These are phyloP conservation scores for Colletotrichum horii DNA, from an alignment of 2,329 filamentous ascomycete species.

Conservation along the genomic window DNA sequence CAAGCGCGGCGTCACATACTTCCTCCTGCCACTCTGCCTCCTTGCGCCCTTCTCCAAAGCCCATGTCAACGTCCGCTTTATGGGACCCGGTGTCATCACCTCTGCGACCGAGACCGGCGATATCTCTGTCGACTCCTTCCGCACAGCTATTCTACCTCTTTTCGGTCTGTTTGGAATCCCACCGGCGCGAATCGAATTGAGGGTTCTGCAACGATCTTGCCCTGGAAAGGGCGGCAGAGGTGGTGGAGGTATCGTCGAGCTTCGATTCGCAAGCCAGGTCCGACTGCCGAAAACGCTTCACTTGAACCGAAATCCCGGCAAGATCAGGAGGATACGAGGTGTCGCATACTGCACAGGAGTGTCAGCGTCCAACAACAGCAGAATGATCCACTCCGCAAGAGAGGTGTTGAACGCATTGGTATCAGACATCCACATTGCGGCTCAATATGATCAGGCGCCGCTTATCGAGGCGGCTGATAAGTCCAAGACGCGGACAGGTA, in stretches of 20 bases:
- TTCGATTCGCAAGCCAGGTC: constrained; percentile 92
- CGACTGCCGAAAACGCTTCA: constrained; percentile 94
- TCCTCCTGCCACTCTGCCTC: constrained; percentile 85
- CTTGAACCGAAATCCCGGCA: constrained; percentile 78
- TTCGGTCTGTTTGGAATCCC: constrained; percentile 90
- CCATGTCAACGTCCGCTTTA: constrained; percentile 87
- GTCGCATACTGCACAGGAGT: constrained; percentile 95
- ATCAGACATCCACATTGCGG: constrained; percentile 89
- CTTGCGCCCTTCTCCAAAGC: constrained; percentile 93
- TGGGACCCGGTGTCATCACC: constrained; percentile 91
- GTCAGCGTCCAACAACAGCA: constrained; percentile 87
- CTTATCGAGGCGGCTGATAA: constrained; percentile 61
- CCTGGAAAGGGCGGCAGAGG: constrained; percentile 76
- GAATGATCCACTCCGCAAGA: constrained; percentile 91
- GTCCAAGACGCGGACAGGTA: constrained; percentile 72
- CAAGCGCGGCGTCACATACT: constrained; percentile 86
- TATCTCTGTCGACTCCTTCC: constrained; percentile 89
- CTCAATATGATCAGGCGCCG: constrained; percentile 74
- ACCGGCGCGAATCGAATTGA: constrained; percentile 79
- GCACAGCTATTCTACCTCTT: constrained; percentile 88
- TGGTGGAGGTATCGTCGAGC: constrained; percentile 90
- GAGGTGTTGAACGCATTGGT: constrained; percentile 87
- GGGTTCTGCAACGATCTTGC: constrained; percentile 82
- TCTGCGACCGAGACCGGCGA: constrained; percentile 83
- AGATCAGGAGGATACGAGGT: constrained; percentile 86